Conservation (phyloP, 306 rosid genomes). For the Pyrus betulifolia region DNA sequence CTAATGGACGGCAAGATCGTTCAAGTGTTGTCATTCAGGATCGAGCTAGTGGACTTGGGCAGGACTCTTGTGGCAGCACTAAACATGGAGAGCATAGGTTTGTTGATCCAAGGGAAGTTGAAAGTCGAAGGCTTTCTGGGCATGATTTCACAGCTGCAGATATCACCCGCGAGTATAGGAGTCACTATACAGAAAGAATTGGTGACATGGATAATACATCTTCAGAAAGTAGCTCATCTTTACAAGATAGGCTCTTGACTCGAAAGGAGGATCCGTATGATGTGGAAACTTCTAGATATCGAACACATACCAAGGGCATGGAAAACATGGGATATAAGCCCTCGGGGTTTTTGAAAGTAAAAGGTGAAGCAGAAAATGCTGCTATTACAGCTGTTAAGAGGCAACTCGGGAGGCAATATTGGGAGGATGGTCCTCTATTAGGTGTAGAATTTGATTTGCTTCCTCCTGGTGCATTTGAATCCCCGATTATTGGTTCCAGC, state of each 20-base stretch:
- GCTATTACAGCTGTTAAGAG: conserved; percentile 93
- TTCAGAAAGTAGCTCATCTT: conserved; percentile 82
- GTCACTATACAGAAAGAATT: conserved; percentile 40
- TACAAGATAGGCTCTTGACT: conserved; percentile 51
- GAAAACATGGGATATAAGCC: conserved; percentile 62
- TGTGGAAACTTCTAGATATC: conserved; percentile 55
- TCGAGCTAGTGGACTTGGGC: conserved; percentile 89
- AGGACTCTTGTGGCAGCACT: conserved; percentile 97
- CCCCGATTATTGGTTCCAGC: conserved; percentile 43
- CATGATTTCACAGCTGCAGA: conserved; percentile 46
- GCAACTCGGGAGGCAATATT: conserved; percentile 73
- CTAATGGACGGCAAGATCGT: conserved; percentile 85
- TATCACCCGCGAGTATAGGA: conserved; percentile 39
- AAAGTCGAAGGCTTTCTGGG: conserved; percentile 66
- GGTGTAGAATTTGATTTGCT: conserved; percentile 75
- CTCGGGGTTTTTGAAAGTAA: conserved; percentile 91
- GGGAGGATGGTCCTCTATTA: conserved; percentile 83
- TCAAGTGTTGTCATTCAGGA: conserved; percentile 86
- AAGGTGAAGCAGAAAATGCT: conserved; percentile 94
- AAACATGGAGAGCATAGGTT: conserved; percentile 71
- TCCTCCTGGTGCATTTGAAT: conserved; percentile 96
- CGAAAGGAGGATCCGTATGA: conserved; percentile 62
- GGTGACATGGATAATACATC: conserved; percentile 65
- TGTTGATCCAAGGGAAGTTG: conserved; percentile 88
- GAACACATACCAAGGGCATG: conserved; percentile 41